Conservation (phyloP, 768 basidiomycete genomes). For the Porphyrellus cyaneotinctus region DNA sequence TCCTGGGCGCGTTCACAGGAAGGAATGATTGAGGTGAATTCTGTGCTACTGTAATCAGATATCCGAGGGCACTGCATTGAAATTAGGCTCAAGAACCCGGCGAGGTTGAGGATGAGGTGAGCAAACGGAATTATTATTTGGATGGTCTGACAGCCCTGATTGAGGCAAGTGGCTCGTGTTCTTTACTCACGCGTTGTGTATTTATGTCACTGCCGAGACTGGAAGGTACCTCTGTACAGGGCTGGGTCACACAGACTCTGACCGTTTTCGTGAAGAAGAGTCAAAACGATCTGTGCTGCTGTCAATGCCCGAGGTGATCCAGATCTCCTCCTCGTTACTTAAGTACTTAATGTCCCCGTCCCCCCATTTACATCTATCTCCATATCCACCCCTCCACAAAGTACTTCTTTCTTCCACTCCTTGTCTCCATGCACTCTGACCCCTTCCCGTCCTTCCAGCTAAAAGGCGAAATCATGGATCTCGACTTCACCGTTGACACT, state of each 20-base stretch:
- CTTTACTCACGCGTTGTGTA: slow-evolving; percentile 30
- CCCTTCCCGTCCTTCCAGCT: slow-evolving; percentile 53
- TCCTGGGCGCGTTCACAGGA: slow-evolving; percentile 20
- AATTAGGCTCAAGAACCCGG: slow-evolving; percentile 34
- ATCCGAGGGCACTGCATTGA: slow-evolving; percentile 36
- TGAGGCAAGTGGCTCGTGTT: slow-evolving; percentile 25
- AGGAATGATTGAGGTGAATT: slow-evolving; percentile 20
- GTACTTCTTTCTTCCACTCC: slow-evolving; percentile 34
- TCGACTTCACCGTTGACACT: slow-evolving; percentile 68
- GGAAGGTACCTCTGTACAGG: slow-evolving; percentile 32
- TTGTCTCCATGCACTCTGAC: slow-evolving; percentile 49
- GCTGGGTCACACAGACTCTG: slow-evolving; percentile 33
- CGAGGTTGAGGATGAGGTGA: slow-evolving; percentile 4
- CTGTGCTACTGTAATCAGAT: slow-evolving; percentile 34
- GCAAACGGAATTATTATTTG: slow-evolving; percentile 20
- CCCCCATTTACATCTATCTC: slow-evolving; percentile 33
- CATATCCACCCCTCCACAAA: slow-evolving; percentile 50
- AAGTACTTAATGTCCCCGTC: slow-evolving; percentile 61
- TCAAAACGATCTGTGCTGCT: slow-evolving; percentile 28
- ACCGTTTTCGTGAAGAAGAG: slow-evolving; percentile 34
- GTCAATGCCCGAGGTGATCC: slow-evolving; percentile 44
- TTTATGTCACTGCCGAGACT: slow-evolving; percentile 36
- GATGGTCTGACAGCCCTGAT: slow-evolving; percentile 17
- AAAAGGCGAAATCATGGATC: slow-evolving; percentile 75
- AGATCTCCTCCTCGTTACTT: slow-evolving; percentile 34